Conservation (phyloP, 192 early-diverging fungal species). For the Coemansia sp. region DNA sequence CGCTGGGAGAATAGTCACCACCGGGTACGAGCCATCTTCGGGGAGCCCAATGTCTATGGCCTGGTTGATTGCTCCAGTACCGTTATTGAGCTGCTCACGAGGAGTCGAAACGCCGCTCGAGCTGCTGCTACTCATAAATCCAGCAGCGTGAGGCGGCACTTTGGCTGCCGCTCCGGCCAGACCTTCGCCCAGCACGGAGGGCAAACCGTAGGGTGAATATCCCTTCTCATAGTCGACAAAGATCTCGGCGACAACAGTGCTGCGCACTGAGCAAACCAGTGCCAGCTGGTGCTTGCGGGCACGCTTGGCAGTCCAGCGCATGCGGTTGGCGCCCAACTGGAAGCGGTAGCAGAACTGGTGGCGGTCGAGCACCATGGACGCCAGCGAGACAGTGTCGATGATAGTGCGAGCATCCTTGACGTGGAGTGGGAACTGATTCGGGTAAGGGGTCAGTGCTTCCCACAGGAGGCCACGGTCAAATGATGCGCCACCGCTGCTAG, state of each 20-base stretch:
- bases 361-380: slow-evolving; percentile 51
- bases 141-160: neutral
- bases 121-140: slow-evolving; percentile 13
- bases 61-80: neutral
- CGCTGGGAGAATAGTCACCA: slow-evolving; percentile 41
- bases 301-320: slow-evolving; percentile 48
- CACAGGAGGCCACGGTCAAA: slow-evolving; percentile 41
- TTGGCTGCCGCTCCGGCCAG: neutral
- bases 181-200: neutral
- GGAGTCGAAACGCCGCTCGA: slow-evolving; percentile 32
- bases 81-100: neutral
- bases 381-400: slow-evolving; percentile 41
- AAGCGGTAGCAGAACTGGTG: slow-evolving; percentile 54
- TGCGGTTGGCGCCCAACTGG: slow-evolving; percentile 41
- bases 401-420: slow-evolving; percentile 46
- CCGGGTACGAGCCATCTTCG: slow-evolving; percentile 40
- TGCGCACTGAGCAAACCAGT: slow-evolving; percentile 43
- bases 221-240: slow-evolving; percentile 53
- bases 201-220: slow-evolving; percentile 42
- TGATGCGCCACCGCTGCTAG: slow-evolving; percentile 5
- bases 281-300: slow-evolving; percentile 43
- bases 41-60: slow-evolving; percentile 15
- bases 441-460: slow-evolving; percentile 50
- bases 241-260: slow-evolving; percentile 38
- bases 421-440: slow-evolving; percentile 53